phyloP scores from a whole-genome alignment of 805 yeast genomes.

The Kluyveromyces siamensis region DNA sequence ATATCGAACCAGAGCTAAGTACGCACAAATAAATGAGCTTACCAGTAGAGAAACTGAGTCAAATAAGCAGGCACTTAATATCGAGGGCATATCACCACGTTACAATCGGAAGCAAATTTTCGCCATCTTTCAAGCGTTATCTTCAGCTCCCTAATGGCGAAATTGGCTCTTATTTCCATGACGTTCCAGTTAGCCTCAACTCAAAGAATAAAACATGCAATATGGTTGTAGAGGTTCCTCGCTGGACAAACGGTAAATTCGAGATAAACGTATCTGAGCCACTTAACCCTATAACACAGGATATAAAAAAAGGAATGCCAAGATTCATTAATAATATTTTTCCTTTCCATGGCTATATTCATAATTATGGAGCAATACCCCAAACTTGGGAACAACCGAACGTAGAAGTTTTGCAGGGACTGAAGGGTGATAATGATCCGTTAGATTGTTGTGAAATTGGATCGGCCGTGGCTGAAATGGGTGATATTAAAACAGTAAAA shows the following conservation, averaged over 20 bases:
- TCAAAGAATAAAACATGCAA: conserved; percentile 36
- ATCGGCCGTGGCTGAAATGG: conserved; percentile 43
- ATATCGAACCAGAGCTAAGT: too few relatives aligned
- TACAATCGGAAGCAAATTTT: conserved; percentile 31
- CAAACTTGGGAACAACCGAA: conserved; percentile 98
- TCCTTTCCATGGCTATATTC: conserved; percentile 79
- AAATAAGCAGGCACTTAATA: conserved; percentile 7
- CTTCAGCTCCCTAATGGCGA: conserved; percentile 34
- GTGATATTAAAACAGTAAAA: conserved; percentile 58
- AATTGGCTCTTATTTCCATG: conserved; percentile 62
- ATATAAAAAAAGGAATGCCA: conserved; percentile 62
- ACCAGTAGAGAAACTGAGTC: conserved; percentile 9
- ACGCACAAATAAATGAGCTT: not conserved
- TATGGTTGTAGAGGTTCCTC: conserved; percentile 69
- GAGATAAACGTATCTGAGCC: conserved; percentile 53
- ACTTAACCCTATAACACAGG: conserved; percentile 77
- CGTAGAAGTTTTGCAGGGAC: conserved; percentile 37
- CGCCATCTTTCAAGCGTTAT: conserved; percentile 36
- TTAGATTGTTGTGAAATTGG: conserved; percentile 92
- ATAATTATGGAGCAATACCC: conserved; percentile 82
- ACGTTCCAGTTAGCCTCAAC: conserved; percentile 50
- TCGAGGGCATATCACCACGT: conserved; percentile 10
- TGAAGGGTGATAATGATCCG: conserved; percentile 89
- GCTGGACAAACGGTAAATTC: conserved; percentile 79
- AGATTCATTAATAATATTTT: conserved; percentile 71